These are phyloP conservation scores for Domatiomyces globalis DNA, from an alignment of 2,329 filamentous ascomycete genomes.

Conservation along the genomic window DNA sequence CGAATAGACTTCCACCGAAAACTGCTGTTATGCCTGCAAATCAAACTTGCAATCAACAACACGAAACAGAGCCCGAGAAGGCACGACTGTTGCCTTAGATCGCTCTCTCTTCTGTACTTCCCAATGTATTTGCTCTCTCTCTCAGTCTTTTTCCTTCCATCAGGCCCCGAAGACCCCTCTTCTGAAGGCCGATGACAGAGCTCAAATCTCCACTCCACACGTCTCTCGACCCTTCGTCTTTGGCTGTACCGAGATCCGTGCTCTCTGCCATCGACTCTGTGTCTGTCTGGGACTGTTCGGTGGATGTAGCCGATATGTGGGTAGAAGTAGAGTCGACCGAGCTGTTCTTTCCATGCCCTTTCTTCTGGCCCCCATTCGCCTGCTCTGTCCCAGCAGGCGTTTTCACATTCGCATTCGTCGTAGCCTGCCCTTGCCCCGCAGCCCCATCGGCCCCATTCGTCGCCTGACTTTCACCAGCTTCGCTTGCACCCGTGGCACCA, in stretches of 20 bases:
- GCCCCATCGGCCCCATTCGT: conserved; percentile 9
- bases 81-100: background rate
- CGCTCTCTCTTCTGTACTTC: background rate
- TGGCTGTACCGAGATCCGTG: conserved; percentile 2
- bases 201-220: conserved; percentile 62
- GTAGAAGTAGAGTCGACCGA: conserved; percentile 15
- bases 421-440: conserved; percentile 2
- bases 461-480: conserved; percentile 22
- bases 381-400: conserved; percentile 8
- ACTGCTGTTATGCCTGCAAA: background rate
- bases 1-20: background rate
- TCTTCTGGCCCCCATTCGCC: conserved; percentile 3
- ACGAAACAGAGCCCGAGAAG: no score
- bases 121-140: conserved; percentile 33
- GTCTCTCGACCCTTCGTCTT: conserved; percentile 31
- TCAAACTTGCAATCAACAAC: background rate
- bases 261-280: conserved; percentile 11
- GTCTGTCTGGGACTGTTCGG: conserved; percentile 16
- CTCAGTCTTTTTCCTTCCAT: conserved; percentile 88
- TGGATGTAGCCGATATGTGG: conserved; percentile 14
- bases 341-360: conserved; percentile 15
- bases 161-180: conserved; percentile 73
- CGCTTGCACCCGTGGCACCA: conserved; percentile 42
- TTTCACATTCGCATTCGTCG: conserved; percentile 1
- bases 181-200: conserved; percentile 89